phyloP scores from a whole-genome alignment of 441 rosid species.

The Eruca vesicaria region DNA sequence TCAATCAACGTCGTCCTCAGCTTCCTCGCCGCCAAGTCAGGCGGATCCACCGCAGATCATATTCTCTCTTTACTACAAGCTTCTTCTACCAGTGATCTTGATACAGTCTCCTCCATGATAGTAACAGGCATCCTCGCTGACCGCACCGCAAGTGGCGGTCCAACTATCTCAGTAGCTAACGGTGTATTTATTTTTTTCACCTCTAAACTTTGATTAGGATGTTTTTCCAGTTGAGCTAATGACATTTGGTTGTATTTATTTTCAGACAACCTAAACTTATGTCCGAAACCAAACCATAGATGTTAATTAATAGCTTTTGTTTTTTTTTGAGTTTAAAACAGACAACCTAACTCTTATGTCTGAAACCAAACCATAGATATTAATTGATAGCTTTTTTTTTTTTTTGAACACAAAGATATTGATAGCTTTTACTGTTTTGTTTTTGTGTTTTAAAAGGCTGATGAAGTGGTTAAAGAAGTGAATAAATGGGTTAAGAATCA shows the following conservation, averaged over 20 bases:
- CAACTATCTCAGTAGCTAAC: constrained; percentile 53
- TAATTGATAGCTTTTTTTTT: too few species aligned
- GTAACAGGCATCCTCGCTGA: constrained; percentile 60
- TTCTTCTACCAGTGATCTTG: constrained; percentile 53
- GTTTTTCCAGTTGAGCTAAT: too few species aligned
- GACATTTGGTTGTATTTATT: too few species aligned
- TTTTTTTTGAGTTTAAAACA: too few species aligned
- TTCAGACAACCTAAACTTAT: background rate
- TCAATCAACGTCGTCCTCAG: constrained; percentile 62
- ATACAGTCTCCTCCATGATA: constrained; percentile 53
- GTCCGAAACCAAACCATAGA: too few species aligned
- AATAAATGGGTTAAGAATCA: constrained; percentile 62
- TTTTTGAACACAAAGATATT: too few species aligned
- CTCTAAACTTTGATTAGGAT: too few species aligned
- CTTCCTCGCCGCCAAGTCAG: constrained; percentile 55
- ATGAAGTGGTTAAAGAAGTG: constrained; percentile 49
- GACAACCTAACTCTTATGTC: background rate
- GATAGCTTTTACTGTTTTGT: background rate
- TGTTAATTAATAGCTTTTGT: too few species aligned
- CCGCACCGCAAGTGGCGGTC: constrained; percentile 60
- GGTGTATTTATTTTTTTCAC: too few species aligned
- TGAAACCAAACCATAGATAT: too few species aligned
- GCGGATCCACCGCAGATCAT: constrained; percentile 45
- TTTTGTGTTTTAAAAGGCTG: constrained; percentile 42
- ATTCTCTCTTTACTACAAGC: constrained; percentile 66